Conservation (phyloP, 805 yeast species). For the Yarrowia alimentaria region DNA sequence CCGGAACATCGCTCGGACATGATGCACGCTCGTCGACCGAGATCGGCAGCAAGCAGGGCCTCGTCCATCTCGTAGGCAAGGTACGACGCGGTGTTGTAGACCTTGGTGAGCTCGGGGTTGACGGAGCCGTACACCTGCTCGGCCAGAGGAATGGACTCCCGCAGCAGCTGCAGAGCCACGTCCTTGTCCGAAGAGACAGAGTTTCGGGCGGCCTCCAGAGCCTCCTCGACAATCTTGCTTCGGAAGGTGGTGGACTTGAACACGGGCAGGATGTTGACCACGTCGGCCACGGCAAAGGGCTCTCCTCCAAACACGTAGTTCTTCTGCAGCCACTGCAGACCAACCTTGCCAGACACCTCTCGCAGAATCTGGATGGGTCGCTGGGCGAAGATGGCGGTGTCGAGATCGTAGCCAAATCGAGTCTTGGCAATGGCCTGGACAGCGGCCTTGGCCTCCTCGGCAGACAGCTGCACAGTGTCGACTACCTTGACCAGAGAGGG, state of each 20-base stretch:
- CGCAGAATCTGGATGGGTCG: conserved; percentile 52
- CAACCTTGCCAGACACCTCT: conserved; percentile 71
- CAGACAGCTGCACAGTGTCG: conserved; percentile 43
- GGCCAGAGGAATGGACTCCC: conserved; percentile 67
- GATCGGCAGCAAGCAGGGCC: conserved; percentile 56
- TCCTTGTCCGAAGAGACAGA: conserved; percentile 40
- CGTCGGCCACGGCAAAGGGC: conserved; percentile 58
- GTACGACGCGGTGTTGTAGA: conserved; percentile 64
- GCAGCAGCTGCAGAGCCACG: conserved; percentile 60
- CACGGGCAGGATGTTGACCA: conserved; percentile 69
- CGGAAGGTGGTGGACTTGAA: conserved; percentile 67
- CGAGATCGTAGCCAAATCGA: conserved; percentile 1
- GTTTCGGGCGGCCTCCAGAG: conserved; percentile 45
- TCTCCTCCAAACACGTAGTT: conserved; percentile 47
- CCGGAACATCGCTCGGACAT: conserved; percentile 81
- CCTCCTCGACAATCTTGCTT: conserved; percentile 69
- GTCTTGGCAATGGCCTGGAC: conserved; percentile 48
- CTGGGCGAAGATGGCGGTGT: neutral
- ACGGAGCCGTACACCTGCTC: conserved; percentile 83
- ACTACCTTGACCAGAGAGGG: conserved; percentile 46
- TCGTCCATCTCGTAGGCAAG: conserved; percentile 60
- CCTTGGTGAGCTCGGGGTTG: conserved; percentile 74
- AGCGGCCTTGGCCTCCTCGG: conserved; percentile 59
- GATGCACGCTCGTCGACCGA: conserved; percentile 65
- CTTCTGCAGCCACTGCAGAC: conserved; percentile 76